phyloP scores from a whole-genome alignment of 306 rosid genomes.

The Trifolium repens region DNA sequence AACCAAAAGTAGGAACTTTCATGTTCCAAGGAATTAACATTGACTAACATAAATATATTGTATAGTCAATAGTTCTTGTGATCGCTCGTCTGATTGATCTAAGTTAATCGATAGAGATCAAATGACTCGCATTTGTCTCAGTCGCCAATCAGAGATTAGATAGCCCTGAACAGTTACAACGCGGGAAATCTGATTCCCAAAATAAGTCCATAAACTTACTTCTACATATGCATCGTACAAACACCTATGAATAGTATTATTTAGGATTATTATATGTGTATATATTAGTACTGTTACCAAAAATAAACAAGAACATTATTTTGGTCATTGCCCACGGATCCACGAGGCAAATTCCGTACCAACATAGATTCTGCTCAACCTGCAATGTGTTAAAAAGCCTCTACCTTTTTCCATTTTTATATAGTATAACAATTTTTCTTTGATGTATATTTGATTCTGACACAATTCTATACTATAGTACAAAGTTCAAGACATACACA shows the following conservation, averaged over 20 bases:
- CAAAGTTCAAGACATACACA: conserved; percentile 6
- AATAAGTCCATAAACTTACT: neutral
- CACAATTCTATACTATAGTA: conserved; percentile 4
- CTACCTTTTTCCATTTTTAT: neutral
- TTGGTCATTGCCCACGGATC: neutral
- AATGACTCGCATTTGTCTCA: too few species aligned
- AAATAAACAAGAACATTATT: neutral
- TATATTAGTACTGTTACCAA: neutral
- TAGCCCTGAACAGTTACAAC: too few species aligned
- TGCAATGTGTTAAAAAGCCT: conserved; percentile 10
- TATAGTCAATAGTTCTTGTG: neutral
- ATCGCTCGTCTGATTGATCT: neutral
- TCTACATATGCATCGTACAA: neutral
- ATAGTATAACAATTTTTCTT: neutral
- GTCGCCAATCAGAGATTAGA: too few species aligned
- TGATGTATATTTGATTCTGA: conserved; percentile 30
- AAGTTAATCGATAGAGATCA: neutral
- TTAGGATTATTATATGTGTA: neutral
- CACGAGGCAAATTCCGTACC: conserved; percentile 20
- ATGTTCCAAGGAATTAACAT: conserved; percentile 20
- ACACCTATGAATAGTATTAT: neutral
- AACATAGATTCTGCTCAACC: conserved; percentile 3
- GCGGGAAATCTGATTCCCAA: too few species aligned
- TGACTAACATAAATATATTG: neutral
- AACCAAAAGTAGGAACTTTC: conserved; percentile 1